phyloP scores from a whole-genome alignment of 495 filamentous ascomycete species.

The Tricharina praecox region DNA sequence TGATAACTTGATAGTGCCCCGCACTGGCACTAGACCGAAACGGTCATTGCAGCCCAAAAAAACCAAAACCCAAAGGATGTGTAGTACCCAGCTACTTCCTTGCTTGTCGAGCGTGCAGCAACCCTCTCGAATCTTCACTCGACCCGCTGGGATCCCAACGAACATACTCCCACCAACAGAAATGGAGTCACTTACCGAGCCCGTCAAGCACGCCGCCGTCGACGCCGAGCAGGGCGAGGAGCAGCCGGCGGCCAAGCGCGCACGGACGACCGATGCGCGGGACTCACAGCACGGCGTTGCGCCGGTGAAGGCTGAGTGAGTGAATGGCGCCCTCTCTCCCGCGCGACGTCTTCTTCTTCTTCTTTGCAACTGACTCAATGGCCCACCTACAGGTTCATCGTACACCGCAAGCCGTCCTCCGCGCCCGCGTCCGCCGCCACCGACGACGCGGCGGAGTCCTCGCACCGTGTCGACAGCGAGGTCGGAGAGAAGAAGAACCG shows the following conservation, averaged over 20 bases:
- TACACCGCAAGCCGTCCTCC: constrained; percentile 25
- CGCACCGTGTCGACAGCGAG: constrained; percentile 28
- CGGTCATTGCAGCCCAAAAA: too few relatives aligned
- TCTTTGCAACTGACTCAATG: constrained; percentile 12
- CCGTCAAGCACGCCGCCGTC: not conserved
- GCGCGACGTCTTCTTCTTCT: not conserved
- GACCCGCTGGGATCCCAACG: too few relatives aligned
- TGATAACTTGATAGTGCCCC: too few relatives aligned
- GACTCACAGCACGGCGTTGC: constrained; percentile 52
- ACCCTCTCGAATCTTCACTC: too few relatives aligned
- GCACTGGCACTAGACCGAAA: too few relatives aligned
- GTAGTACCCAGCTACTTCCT: too few relatives aligned
- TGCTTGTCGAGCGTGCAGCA: too few relatives aligned
- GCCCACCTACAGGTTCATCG: constrained; percentile 38
- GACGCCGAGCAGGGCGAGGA: not conserved
- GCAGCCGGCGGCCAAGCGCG: constrained; percentile 20
- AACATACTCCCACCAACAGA: too few relatives aligned
- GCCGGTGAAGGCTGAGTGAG: constrained; percentile 70
- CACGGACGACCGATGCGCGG: constrained; percentile 17
- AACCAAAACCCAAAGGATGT: too few relatives aligned
- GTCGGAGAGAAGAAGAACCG: constrained; percentile 42
- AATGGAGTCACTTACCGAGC: not conserved
- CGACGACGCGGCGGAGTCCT: constrained; percentile 59
- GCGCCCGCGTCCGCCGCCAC: constrained; percentile 26
- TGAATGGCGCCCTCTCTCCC: too few relatives aligned